Conservation (phyloP, 176 grass and related monocot species). For the Oryza glumipatula region DNA sequence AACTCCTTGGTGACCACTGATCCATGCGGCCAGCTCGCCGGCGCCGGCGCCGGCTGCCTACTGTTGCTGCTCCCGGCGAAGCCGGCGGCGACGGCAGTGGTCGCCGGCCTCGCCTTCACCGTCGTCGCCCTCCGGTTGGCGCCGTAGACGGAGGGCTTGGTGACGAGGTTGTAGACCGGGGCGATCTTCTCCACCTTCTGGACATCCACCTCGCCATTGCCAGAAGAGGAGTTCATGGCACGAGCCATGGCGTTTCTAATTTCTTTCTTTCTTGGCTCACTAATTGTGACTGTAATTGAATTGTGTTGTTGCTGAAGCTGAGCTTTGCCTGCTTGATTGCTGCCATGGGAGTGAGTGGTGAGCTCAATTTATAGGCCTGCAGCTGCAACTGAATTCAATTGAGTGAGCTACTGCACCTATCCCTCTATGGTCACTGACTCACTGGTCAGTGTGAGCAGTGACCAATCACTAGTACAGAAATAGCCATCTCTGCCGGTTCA, state of each 20-base stretch:
- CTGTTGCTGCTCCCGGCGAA: neutral
- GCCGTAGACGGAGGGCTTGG: conserved; percentile 25
- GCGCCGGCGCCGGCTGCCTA: neutral
- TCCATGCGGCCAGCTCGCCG: neutral
- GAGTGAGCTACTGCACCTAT: neutral
- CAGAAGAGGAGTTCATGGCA: neutral
- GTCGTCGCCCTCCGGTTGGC: neutral
- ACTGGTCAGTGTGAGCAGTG: too few relatives aligned
- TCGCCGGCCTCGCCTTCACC: neutral
- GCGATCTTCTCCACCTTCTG: conserved; percentile 57
- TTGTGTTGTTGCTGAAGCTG: neutral
- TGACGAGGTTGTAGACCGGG: conserved; percentile 27
- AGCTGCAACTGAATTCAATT: neutral
- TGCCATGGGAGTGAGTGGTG: conserved; percentile 6
- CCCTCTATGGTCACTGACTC: neutral
- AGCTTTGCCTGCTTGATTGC: neutral
- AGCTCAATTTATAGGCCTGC: conserved; percentile 46
- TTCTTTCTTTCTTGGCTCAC: neutral
- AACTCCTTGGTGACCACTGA: too few relatives aligned
- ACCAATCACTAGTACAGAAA: too few relatives aligned
- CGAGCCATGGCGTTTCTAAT: conserved; percentile 13
- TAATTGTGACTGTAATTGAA: neutral
- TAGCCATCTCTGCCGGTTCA: too few relatives aligned
- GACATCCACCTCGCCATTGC: conserved; percentile 38
- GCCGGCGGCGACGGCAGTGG: neutral